Base-by-base conservation (phyloP, 108 stramenopile genomes). In the Cyclostephanos invisitatus region DNA sequence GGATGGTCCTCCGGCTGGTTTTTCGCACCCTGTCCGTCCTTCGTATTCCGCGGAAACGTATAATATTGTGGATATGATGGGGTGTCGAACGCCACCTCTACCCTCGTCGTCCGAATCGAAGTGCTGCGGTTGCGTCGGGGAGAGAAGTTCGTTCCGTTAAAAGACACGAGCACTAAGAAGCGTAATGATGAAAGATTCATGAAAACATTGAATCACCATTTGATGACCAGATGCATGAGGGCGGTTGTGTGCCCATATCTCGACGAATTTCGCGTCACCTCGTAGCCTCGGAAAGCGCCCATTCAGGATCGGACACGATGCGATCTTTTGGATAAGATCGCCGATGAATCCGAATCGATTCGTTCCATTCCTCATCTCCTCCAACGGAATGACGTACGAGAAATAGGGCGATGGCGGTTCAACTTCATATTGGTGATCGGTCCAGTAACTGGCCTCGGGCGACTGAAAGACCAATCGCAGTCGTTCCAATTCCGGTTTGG, bases 211-310 rank as follows among this genome's bases (percentile, higher is more conserved):
- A 58, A n/a, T 59, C 12, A 38, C 58, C 58, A 97, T 64, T 77
- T 96, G 93, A 83, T 97, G 96, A 1, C 96, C 96, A 6, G 86
- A 87, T 36, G 90, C 87, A 70, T 92, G 92, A 0, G 94, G 94
- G 56, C 96, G 93, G 73, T 92, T 88, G 86, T 97, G 96, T 4
- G 94, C 94, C 96, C 96, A 97, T 74, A 92, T 72, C 74, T 97
- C 96, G 28, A 88, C 84, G 59, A 68, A 83, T 11, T 51, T 77
- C 11, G 85, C 81, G 8, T 65, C 49, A 15, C 81, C 55, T 67
- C 70, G 37, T 40, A 70, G 22, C 65, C 63, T 55, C 9, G 80
- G 68, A 66, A 87, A 85, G 49, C 83, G 78, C 15, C 74, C 42
- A 27, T 38, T 49, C 2, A 86, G 48, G 11, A 78, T 12, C 5